phyloP scores from a whole-genome alignment of 345 rosid genomes.

The Acer campestre region DNA sequence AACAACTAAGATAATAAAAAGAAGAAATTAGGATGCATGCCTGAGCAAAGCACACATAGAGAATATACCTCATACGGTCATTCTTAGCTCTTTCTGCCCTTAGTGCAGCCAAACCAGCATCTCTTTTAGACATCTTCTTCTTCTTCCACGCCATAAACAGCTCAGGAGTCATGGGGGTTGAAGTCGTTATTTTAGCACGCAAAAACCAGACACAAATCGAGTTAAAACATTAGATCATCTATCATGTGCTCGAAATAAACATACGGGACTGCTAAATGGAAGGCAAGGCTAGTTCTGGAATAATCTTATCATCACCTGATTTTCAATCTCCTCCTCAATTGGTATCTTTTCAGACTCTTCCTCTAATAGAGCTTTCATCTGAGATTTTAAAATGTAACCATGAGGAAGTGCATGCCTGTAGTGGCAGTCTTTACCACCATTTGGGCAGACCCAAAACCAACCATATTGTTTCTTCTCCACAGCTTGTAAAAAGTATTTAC shows the following conservation, averaged over 20 bases:
- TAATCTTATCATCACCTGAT: constrained; percentile 42
- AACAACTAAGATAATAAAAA: constrained; percentile 10
- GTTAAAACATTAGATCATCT: neutral
- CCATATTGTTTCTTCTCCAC: constrained; percentile 84
- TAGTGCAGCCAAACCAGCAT: constrained; percentile 53
- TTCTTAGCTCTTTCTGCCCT: constrained; percentile 64
- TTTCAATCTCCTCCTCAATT: constrained; percentile 68
- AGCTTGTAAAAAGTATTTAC: constrained; percentile 67
- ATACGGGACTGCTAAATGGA: neutral
- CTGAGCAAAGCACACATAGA: neutral
- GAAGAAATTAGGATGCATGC: neutral
- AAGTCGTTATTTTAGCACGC: constrained; percentile 52
- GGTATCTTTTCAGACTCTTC: constrained; percentile 59
- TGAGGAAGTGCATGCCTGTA: constrained; percentile 80
- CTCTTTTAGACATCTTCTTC: constrained; percentile 59
- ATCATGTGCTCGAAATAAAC: neutral
- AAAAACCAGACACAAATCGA: constrained; percentile 23
- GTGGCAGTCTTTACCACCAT: constrained; percentile 69
- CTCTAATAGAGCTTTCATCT: constrained; percentile 70
- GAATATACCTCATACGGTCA: constrained; percentile 64
- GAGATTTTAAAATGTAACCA: constrained; percentile 66
- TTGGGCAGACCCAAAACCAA: constrained; percentile 81
- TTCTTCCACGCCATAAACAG: constrained; percentile 64
- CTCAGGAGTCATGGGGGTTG: constrained; percentile 64
- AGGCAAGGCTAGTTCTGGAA: constrained; percentile 8